Evolutionary conservation across 495 filamentous ascomycete species (phyloP), one percentile per base, ranked within the genome.

Genomic region (Xylaria venustula): DNA sequence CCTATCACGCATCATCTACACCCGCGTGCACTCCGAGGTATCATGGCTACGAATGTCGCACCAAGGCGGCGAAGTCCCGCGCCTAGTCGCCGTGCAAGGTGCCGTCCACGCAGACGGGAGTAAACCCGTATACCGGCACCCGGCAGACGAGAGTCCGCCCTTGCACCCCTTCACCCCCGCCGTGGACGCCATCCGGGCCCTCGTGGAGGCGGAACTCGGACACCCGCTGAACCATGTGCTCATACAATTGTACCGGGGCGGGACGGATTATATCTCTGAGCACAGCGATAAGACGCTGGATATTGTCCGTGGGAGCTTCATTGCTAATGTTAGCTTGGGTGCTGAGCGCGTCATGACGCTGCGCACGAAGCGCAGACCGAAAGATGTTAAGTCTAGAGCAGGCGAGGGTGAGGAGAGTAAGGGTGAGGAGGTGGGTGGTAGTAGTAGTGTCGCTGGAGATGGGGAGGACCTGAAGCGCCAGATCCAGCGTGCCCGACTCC

Each of bases 241-340:
- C 14, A 93, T 98, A 34, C 94, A 98, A 69, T 83, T 93, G 42
- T 98, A 98, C 67, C 92, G 94, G 9, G 81, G 84, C 64, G 93
- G 95, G 19, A 82, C 87, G n/a, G 94, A 98, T 71, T 89, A 90
- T 64, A 99, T 99, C 61, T 96, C 92, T 8, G 95, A 99, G 68
- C 94, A 99, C 71, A 92, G 89, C 28, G 94, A 99, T 68, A 99
- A 99, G 75, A 97, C 93, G 0, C 75, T 99, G 6, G 94, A 99
- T 64, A 95, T 99, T 54, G 87, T 84, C 34, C 86, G 82, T 42
- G 87, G 83, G 12, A 92, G 87, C 12, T 90, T 76, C 57, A 96
- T 99, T 61, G 92, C 91, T 54, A 98, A 98, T 69, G 87, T 97
- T 47, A 96, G 91, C 60, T 79, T 99, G 19, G 94, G 94, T 5